Base-by-base conservation (phyloP, 2,329 filamentous ascomycete genomes). In the Coniochaeta sp. region DNA sequence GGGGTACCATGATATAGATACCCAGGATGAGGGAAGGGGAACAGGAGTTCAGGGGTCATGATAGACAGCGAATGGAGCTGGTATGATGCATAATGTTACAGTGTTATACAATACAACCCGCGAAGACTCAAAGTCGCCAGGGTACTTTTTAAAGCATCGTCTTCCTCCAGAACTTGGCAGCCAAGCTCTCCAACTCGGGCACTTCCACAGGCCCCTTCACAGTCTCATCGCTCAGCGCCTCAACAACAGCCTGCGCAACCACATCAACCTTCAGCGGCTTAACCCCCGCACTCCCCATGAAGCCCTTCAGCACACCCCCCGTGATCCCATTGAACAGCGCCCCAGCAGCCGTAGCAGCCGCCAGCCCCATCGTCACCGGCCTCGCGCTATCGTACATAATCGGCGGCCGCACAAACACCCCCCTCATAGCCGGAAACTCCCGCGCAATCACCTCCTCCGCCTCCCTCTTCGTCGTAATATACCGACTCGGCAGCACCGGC, bases 111-210 rank as follows among this genome's bases (percentile, higher is more conserved):
- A 48, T n/a, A 26, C 24, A 18, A 27, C 6, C 6, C 16, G 4
- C 9, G 8, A 7, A 46, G 4, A 2, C 24, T 3, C 18, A 20
- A n/a, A 26, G n/a, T 20, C 3, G 22, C n/a, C 14, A 20, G n/a
- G n/a, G n/a, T n/a, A n/a, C n/a, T n/a, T n/a, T n/a, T n/a, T 77
- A 96, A 60, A 95, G 69, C 94, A 99, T 97, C 16, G 79, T 83
- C 69, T 87, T 91, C 65, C 94, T 86, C 94, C 94, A 97, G 4
- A 83, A 86, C 65, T 85, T 87, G 54, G 79, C 85, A 10, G 89
- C 91, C 60, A 97, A 70, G 57, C 83, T 79, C 66, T 96, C 89
- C 57, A 99, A 92, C 66, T 89, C 78, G 50, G 82, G 77, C 3
- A 87, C 82, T 63, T 92, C 90, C 1, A 97, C 78, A 0, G 85